phyloP scores from a whole-genome alignment of 352 stramenopile genomes.

The Phytopythium chamaehyphon region DNA sequence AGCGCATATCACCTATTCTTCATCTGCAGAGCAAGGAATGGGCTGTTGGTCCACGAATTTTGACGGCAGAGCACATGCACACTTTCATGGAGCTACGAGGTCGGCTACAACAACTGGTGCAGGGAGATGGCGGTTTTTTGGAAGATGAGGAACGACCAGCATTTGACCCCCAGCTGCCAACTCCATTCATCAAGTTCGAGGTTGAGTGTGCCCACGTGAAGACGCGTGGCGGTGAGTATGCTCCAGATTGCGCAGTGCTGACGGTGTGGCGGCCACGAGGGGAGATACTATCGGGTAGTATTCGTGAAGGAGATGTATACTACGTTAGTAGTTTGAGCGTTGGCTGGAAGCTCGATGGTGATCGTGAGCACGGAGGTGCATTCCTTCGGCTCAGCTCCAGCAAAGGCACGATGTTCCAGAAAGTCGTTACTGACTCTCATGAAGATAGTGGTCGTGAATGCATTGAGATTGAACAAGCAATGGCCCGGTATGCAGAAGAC shows the following conservation, averaged over 20 bases:
- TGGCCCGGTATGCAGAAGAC: slow-evolving; percentile 13
- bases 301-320: slow-evolving; percentile 53
- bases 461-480: slow-evolving; percentile 24
- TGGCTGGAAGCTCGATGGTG: slow-evolving; percentile 58
- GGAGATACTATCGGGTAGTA: slow-evolving; percentile 32
- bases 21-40: slow-evolving; percentile 67
- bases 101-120: slow-evolving; percentile 18
- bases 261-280: slow-evolving; percentile 64
- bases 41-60: slow-evolving; percentile 51
- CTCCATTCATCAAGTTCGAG: slow-evolving; percentile 66
- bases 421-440: slow-evolving; percentile 5
- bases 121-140: slow-evolving; percentile 7
- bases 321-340: slow-evolving; percentile 58
- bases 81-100: slow-evolving; percentile 43
- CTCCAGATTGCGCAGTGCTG: slow-evolving; percentile 31
- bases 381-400: slow-evolving; percentile 61
- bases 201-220: slow-evolving; percentile 49
- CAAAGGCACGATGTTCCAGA: slow-evolving; percentile 49
- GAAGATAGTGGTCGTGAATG: neutral
- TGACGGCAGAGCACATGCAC: slow-evolving; percentile 60
- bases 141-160: slow-evolving; percentile 11
- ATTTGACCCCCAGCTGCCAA: slow-evolving; percentile 30
- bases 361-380: slow-evolving; percentile 18
- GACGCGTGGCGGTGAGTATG: slow-evolving; percentile 9
- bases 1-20: slow-evolving; percentile 50